Base-by-base conservation (phyloP, 2,329 filamentous ascomycete species). In the Exophiala mesophila region DNA sequence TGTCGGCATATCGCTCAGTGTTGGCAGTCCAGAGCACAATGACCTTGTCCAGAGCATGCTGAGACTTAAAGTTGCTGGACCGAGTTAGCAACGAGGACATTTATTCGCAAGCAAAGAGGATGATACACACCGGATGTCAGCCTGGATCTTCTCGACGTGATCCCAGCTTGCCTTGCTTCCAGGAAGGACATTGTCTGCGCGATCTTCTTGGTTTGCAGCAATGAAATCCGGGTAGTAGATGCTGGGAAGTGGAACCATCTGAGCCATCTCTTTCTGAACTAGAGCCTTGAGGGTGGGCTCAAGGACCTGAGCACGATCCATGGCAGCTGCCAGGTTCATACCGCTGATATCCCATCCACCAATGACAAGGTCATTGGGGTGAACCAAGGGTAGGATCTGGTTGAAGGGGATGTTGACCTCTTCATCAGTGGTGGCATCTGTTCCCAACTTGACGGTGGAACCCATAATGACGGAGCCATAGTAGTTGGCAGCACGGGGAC, bases 161-260 rank as follows among this genome's bases (percentile, higher is more conserved):
- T 80, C 88, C 68, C 72, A 82, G 65, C 74, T 88, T 53, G 89
- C 89, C 72, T 92, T 94, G 67, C 74, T 77, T 39, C 92, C 92
- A 50, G 84, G 71, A 36, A 97, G 67, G 51, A 94, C 61, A 60
- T 98, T 97, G 71, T 98, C 88, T 54, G 90, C 92, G 60, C 92
- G 85, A 61, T 89, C 88, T 67, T 92, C 89, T 72, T 98, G 92
- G 73, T 98, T 98, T 63, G 92, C 86, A 55, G 92, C 92, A 62
- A 98, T 98, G 74, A 98, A 98, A 69, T 97, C 92, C 1, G 92
- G 92, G 67, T 98, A 98, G 78, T 98, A 98, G 70, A 97, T 85
- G 67, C 85, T 90, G 17, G 88, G 90, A 52, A 97, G 78, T 20
- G 92, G 92, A 57, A 83, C 82, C 81, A 97, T 85, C 57, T 74